A percentile compares a stretch with the other conserved stretches of the same genome.
Conservation (phyloP, 208 protist genomes). For the Crithidia mellificae region DNA sequence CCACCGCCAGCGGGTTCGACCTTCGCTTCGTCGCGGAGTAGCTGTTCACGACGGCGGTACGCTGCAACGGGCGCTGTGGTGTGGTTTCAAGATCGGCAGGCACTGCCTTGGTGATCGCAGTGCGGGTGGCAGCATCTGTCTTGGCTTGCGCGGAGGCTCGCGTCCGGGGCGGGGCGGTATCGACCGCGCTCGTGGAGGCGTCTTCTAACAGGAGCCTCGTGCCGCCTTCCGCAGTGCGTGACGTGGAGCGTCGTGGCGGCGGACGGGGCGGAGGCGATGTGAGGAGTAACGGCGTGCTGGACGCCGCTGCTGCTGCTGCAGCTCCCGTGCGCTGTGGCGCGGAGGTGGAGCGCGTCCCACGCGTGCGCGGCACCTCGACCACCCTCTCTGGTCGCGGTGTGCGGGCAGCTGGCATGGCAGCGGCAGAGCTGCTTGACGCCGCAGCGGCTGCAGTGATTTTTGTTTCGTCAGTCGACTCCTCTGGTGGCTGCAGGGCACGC, state of each 20-base stretch:
- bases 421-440: no score
- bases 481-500: neutral
- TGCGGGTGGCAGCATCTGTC: neutral
- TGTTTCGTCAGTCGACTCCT: no score
- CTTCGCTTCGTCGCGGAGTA: constrained; percentile 4
- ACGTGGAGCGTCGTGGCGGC: neutral
- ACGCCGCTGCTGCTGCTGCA: neutral
- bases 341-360: neutral
- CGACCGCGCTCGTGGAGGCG: no score
- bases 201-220: neutral
- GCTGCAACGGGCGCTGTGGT: neutral
- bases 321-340: no score
- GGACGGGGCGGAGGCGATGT: neutral
- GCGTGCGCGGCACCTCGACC: constrained; percentile 5
- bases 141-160: neutral
- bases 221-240: neutral
- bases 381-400: neutral
- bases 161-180: neutral
- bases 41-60: neutral
- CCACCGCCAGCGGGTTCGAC: constrained; percentile 1
- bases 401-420: no score
- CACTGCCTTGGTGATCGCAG: no score
- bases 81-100: no score
- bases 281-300: neutral
- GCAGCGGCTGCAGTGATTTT: no score